A percentile compares a stretch with the other conserved stretches of the same genome.
These are phyloP conservation scores for Xylogone sp. DNA, from an alignment of 2,329 filamentous ascomycete species.

Conservation along the genomic window DNA sequence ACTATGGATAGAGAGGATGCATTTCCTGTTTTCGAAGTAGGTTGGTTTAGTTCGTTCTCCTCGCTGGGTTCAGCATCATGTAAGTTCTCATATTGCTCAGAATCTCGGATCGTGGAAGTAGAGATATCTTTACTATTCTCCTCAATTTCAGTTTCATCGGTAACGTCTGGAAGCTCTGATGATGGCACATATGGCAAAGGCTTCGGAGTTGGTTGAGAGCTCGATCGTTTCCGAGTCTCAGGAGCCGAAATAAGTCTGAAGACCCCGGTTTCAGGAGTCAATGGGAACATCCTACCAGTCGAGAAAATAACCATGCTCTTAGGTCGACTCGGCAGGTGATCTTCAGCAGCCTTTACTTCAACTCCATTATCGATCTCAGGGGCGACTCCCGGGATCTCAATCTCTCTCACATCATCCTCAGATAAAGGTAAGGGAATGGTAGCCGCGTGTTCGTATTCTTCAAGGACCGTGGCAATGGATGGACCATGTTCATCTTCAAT, in stretches of 20 bases:
- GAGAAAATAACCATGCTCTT: conserved; percentile 35
- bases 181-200: conserved; percentile 12
- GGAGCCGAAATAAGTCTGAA: conserved; percentile 8
- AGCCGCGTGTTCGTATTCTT: conserved; percentile 38
- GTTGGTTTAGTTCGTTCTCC: not conserved
- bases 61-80: not conserved
- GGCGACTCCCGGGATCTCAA: conserved; percentile 71
- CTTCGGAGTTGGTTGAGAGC: conserved; percentile 23
- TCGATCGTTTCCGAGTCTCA: conserved; percentile 22
- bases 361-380: conserved; percentile 54
- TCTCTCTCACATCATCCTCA: conserved; percentile 70
- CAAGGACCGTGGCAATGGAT: conserved; percentile 16
- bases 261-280: conserved; percentile 4
- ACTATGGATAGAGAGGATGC: conserved; percentile 8
- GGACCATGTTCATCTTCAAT: conserved; percentile 13
- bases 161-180: conserved; percentile 12
- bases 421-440: conserved; percentile 66
- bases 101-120: not conserved
- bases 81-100: not conserved
- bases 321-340: conserved; percentile 32
- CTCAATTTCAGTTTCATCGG: conserved; percentile 1
- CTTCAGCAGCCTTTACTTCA: conserved; percentile 33
- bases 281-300: not conserved
- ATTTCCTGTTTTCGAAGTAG: conserved; percentile 6
- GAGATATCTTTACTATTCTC: conserved; percentile 1